Base-by-base conservation (phyloP, 164 flowering plant species). In the Tetrastigma voinierianum region DNA sequence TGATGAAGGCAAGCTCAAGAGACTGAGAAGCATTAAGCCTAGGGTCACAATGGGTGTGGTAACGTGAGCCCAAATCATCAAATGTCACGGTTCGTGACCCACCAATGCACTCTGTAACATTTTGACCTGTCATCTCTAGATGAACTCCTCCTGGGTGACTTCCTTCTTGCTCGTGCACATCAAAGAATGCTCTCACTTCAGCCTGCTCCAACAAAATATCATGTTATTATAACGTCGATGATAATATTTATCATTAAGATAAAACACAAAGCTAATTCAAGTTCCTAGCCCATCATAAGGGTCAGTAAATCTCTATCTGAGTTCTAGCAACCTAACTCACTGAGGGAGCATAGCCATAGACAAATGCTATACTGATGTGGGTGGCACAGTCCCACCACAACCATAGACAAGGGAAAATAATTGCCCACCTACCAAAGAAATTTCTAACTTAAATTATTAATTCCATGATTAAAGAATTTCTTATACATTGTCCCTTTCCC, bases 1-100 rank as follows among this genome's bases (percentile, higher is more conserved):
- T 87, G 70, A 88, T 86, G 82, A 92, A 92, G 44, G 97, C 87
- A 16, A 92, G 97, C 81, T 92, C 96, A 0, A 92, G 89, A 25
- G 97, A 84, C 60, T 92, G 97, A 48, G 97, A 92, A n/a, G 97
- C 96, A 62, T 92, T 92, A 53, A 92, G 94, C 69, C 97, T 81
- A 2, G 97, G 96, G 73, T 91, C 97, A 63, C 97, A 91, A 75
- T 91, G 97, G 32, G 97, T 91, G 84, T 92, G 92, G 83, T 92
- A 92, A 54, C 96, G 92, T 0, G 90, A 90, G 82, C 91, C 69
- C 63, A 92, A 74, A 68, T 92, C 96, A 54, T 92, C 96, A 66
- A 82, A 88, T 51, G 97, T 92, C 72, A 92, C 91, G 1, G 96
- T 88, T 48, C 87, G 74, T 48, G 97, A 89, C 51, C 97, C 97